Percentiles rank a stretch among this genome's conserved stretches.
These are phyloP conservation scores for Pseudofabraea citricarpa DNA, from an alignment of 2,329 filamentous ascomycete species.

Conservation along the genomic window DNA sequence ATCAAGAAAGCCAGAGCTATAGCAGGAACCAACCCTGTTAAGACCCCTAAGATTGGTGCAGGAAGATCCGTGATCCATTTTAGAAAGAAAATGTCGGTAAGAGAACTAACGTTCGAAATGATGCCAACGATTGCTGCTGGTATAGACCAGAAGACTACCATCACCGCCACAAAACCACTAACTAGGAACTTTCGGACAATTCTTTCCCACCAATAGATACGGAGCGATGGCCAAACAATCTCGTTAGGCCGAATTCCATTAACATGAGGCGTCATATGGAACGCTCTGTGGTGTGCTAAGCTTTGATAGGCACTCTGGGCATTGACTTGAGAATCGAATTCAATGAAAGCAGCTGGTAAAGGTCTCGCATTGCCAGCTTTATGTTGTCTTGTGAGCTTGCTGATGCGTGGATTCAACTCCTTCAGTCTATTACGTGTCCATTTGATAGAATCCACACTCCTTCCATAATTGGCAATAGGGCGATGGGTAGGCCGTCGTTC, in stretches of 20 bases:
- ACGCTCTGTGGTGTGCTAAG: slow-evolving; percentile 56
- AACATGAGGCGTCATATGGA: slow-evolving; percentile 61
- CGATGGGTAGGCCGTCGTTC: slow-evolving; percentile 27
- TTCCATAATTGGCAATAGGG: slow-evolving; percentile 30
- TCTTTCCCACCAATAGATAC: slow-evolving; percentile 57
- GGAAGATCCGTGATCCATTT: slow-evolving; percentile 54
- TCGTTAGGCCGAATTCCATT: slow-evolving; percentile 57
- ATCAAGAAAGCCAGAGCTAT: slow-evolving; percentile 56
- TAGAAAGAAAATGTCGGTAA: slow-evolving; percentile 49
- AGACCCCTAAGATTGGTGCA: slow-evolving; percentile 48
- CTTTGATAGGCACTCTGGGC: slow-evolving; percentile 62
- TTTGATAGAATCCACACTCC: slow-evolving; percentile 32
- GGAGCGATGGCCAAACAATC: slow-evolving; percentile 62
- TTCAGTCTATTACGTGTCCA: slow-evolving; percentile 29
- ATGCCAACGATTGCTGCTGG: slow-evolving; percentile 61
- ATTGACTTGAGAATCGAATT: slow-evolving; percentile 56
- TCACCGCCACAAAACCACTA: slow-evolving; percentile 45
- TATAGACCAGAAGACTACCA: slow-evolving; percentile 66
- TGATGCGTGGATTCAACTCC: slow-evolving; percentile 25
- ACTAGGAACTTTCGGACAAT: slow-evolving; percentile 48
- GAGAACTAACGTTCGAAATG: slow-evolving; percentile 57
- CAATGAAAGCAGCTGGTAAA: slow-evolving; percentile 60
- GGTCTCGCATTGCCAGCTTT: slow-evolving; percentile 44
- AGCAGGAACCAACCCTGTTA: slow-evolving; percentile 58
- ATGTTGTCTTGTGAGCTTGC: slow-evolving; percentile 25